Percentiles rank a stretch among this genome's conserved stretches.
Conservation (phyloP, 495 filamentous ascomycete species). For the Lasiosphaeriaceae sp. region DNA sequence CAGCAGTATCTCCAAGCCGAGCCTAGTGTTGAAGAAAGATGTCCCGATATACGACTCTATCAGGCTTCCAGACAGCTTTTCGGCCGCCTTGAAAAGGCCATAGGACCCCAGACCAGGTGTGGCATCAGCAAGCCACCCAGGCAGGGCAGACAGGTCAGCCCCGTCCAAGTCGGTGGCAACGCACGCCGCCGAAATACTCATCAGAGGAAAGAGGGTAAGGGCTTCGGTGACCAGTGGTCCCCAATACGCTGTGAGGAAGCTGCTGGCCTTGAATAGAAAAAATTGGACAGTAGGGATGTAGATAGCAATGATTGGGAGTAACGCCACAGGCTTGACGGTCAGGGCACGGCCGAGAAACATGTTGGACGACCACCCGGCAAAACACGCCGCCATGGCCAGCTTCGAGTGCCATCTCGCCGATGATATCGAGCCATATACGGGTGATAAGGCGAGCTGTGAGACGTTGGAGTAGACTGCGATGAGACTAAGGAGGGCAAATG, state of each 20-base stretch:
- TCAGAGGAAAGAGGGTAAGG: slow-evolving; percentile 66
- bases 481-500: slow-evolving; percentile 53
- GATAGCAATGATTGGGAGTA: slow-evolving; percentile 71
- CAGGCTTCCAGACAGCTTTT: slow-evolving; percentile 47
- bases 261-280: slow-evolving; percentile 61
- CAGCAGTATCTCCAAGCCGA: slow-evolving; percentile 66
- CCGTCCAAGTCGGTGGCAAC: slow-evolving; percentile 60
- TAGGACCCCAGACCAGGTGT: slow-evolving; percentile 60
- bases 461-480: slow-evolving; percentile 71
- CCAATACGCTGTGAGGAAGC: slow-evolving; percentile 55
- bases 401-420: slow-evolving; percentile 65
- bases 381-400: slow-evolving; percentile 58
- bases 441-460: slow-evolving; percentile 70
- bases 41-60: slow-evolving; percentile 57
- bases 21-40: slow-evolving; percentile 60
- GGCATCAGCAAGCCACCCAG: slow-evolving; percentile 53
- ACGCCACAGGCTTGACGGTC: slow-evolving; percentile 57
- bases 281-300: slow-evolving; percentile 72
- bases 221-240: slow-evolving; percentile 75
- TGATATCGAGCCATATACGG: slow-evolving; percentile 81
- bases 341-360: slow-evolving; percentile 42
- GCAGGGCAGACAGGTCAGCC: slow-evolving; percentile 52
- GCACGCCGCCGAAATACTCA: slow-evolving; percentile 62
- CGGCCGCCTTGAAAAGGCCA: slow-evolving; percentile 56
- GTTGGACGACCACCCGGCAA: slow-evolving; percentile 60